phyloP scores from a whole-genome alignment of 2,329 filamentous ascomycete species.

The Pyricularia sp. region DNA sequence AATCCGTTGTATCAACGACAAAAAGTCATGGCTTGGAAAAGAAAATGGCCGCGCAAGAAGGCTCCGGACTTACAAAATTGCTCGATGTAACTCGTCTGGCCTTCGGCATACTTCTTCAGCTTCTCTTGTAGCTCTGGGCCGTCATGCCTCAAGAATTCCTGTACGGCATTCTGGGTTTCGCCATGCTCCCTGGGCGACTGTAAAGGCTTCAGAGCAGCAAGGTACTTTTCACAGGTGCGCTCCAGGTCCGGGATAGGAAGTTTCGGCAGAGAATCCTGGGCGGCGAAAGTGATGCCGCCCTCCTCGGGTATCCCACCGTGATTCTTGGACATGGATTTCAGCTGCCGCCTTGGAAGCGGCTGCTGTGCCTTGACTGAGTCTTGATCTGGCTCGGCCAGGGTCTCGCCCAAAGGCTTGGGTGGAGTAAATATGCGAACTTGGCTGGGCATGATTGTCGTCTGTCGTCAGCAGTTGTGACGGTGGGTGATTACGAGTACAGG shows the following conservation, averaged over 20 bases:
- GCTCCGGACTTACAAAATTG: conserved; percentile 78
- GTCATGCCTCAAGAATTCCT: conserved; percentile 73
- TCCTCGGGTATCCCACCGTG: conserved; percentile 42
- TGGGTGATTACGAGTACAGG: conserved; percentile 51
- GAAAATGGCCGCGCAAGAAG: neutral
- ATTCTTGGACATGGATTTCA: conserved; percentile 40
- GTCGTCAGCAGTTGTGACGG: conserved; percentile 27
- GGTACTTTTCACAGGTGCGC: conserved; percentile 66
- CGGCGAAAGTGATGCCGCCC: conserved; percentile 77
- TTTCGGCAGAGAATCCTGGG: conserved; percentile 82
- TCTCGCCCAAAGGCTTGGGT: conserved; percentile 65
- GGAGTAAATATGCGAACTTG: conserved; percentile 60
- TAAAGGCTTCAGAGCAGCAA: conserved; percentile 69
- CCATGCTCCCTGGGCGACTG: conserved; percentile 74
- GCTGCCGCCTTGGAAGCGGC: conserved; percentile 13
- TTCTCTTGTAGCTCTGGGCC: conserved; percentile 81
- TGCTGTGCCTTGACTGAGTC: conserved; percentile 22
- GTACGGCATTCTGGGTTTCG: conserved; percentile 70
- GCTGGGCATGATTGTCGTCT: conserved; percentile 40
- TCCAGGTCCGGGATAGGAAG: conserved; percentile 88
- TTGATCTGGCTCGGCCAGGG: conserved; percentile 39
- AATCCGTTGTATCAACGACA: neutral
- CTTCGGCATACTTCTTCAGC: conserved; percentile 80
- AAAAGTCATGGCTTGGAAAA: too few species aligned
- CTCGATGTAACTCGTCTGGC: conserved; percentile 93